Evolutionary conservation across 495 filamentous ascomycete genomes (phyloP), one percentile per base, ranked within the genome.

Genomic region (Aspergillus olivimuriae): DNA sequence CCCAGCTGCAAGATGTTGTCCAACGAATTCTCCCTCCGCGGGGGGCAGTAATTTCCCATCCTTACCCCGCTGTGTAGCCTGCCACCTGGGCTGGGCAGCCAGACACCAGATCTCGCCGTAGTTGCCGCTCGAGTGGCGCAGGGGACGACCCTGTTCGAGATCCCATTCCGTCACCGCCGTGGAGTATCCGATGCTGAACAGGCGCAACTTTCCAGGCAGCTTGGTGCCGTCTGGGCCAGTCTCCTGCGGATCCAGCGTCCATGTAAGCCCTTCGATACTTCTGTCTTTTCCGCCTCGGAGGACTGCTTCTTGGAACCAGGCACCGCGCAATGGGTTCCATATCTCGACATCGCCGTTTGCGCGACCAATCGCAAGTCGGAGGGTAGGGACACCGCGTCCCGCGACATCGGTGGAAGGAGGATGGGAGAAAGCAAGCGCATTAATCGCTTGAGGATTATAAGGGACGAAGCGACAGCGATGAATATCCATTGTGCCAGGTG

Each of bases 21-120:
- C 72, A 15, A 55, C 62, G 39, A 56, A 70, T 47, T 74, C 68
- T 5, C 67, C 69, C 39, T 73, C 74, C 12, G 66, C 52, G 4
- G 60, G 49, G 33, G 55, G 51, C 26, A 55, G 41, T 40, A 46
- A 33, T 50, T 64, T 68, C 20, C 51, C 63, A 52, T 65, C 57
- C 46, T 56, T 60, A 34, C 59, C 57, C 44, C 61, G 61, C 41
- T 67, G 61, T 23, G 58, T 57, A 9, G 60, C 44, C 48, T 66
- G 56, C 64, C 69, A 66, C 53, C 70, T 58, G 15, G 94, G 92
- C 68, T 96, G 92, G n/a, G 82, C 87, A 46, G 83, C 85, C 44
- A 96, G 72, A 63, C 90, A 95, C 92, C 92, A 99, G 45, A 97
- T 90, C 52, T 94, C 92, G 30, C 91, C 90, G 59, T 94, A 85